These are phyloP conservation scores for Rhodosporidiobolus odoratus DNA, from an alignment of 768 basidiomycete genomes.

Conservation along the genomic window DNA sequence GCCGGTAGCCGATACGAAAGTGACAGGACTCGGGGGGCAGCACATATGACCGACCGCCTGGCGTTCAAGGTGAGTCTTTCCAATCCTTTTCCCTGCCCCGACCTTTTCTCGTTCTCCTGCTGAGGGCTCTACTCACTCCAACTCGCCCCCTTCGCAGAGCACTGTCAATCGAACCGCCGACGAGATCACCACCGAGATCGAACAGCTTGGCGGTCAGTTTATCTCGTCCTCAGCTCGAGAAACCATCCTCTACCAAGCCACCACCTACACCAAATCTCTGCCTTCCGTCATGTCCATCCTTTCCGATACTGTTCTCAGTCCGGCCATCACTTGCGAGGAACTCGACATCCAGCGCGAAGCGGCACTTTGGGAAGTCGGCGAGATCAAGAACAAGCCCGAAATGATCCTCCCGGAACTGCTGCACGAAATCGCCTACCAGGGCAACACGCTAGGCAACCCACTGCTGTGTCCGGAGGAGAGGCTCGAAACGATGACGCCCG, in stretches of 20 bases:
- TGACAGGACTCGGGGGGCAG: conserved; percentile 65
- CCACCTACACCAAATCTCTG: conserved; percentile 78
- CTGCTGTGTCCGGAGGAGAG: conserved; percentile 81
- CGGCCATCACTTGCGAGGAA: conserved; percentile 70
- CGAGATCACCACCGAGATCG: conserved; percentile 73
- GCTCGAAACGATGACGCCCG: conserved; percentile 61
- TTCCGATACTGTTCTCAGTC: conserved; percentile 79
- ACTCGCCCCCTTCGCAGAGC: conserved; percentile 53
- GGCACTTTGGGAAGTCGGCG: conserved; percentile 82
- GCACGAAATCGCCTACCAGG: conserved; percentile 75
- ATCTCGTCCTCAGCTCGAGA: conserved; percentile 85
- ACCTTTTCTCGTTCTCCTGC: neutral
- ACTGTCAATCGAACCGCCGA: conserved; percentile 66
- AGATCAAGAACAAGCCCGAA: conserved; percentile 81
- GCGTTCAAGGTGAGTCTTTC: conserved; percentile 74
- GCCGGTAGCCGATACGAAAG: conserved; percentile 88
- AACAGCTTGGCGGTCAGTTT: conserved; percentile 83
- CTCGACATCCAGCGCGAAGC: conserved; percentile 77
- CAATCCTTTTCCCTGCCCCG: neutral
- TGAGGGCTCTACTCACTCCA: neutral
- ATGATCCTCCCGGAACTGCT: conserved; percentile 86
- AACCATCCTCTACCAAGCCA: conserved; percentile 96
- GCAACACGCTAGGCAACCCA: conserved; percentile 78
- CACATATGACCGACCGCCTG: conserved; percentile 89
- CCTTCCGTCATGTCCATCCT: conserved; percentile 79